Evolutionary conservation across 108 stramenopile genomes (phyloP).

Genomic region (Aureococcus anophagefferens): DNA sequence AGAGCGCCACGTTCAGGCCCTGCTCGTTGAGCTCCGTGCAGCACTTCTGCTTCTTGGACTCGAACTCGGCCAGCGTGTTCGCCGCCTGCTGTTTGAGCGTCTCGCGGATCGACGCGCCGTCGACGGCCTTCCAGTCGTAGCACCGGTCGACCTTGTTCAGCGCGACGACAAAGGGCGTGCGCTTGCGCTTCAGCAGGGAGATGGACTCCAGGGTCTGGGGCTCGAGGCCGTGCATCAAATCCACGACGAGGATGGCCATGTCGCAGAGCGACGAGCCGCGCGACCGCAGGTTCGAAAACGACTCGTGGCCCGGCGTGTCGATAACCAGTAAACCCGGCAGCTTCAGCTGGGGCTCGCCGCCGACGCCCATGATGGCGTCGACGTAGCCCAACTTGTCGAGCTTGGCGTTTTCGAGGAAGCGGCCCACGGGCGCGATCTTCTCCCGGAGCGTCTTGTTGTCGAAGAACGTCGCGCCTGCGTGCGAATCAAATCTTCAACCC

Average conservation of each 20-base stretch:
- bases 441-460: constrained; percentile 74
- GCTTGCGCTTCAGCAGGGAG: constrained; percentile 74
- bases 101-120: constrained; percentile 81
- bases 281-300: constrained; percentile 90
- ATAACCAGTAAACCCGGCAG: constrained; percentile 52
- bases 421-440: constrained; percentile 72
- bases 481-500: too few species aligned
- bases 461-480: constrained; percentile 97
- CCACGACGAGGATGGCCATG: constrained; percentile 96
- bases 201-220: constrained; percentile 98
- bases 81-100: constrained; percentile 78
- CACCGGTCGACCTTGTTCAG: constrained; percentile 98
- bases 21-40: constrained; percentile 79
- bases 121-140: constrained; percentile 89
- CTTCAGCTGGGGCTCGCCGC: constrained; percentile 8
- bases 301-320: constrained; percentile 74
- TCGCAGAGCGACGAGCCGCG: constrained; percentile 94
- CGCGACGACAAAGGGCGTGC: constrained; percentile 94
- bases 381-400: constrained; percentile 30
- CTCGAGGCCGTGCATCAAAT: constrained; percentile 99
- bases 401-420: constrained; percentile 53
- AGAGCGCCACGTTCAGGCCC: constrained; percentile 95
- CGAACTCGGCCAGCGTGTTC: constrained; percentile 81
- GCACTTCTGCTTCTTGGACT: constrained; percentile 62
- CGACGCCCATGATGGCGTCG: background rate